Base-by-base conservation (phyloP, 2,329 filamentous ascomycete species). In the Fusarium secorum region DNA sequence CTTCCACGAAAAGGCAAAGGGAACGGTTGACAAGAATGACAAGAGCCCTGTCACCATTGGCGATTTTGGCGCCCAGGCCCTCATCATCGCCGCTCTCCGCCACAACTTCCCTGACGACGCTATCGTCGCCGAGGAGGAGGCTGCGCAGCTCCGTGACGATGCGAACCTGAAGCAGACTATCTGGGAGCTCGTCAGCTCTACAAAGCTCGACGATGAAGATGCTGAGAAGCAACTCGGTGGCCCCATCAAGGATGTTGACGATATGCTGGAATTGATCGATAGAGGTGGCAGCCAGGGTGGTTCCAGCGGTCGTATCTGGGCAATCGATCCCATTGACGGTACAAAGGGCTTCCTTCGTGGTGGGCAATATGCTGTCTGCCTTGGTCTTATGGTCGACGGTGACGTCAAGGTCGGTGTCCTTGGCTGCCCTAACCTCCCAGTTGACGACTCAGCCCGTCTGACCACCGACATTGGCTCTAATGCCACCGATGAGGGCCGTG, bases 271-370 rank as follows among this genome's bases (percentile, higher is more conserved):
- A 71, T 82, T 90, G 41, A 90, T 93, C 72, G 91, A 93, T 82
- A 81, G 82, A 67, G 91, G 91, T 44, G 88, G 88, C 78, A 93
- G 90, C 81, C 82, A 87, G 62, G 94, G 94, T 66, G 94, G 94
- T 32, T 81, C 83, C 66, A 86, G 85, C 72, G 94, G 94, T 69
- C 87, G 96, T 73, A 93, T 98, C 81, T 99, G 96, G 96, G 93
- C 95, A 42, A 90, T 99, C 62, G 96, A 99, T 81, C 96, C 96
- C 65, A 98, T 99, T 70, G 96, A 99, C 81, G 96, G 96, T 73
- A 99, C 96, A 58, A 97, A 98, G 84, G 97, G 96, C 33, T 99
- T 99, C 84, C 85, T 99, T 66, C 89, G 97, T 69, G 96, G 96
- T 57, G 97, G 95, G 41, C 96, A 99, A 84, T 99, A 99, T 79